phyloP scores from a whole-genome alignment of 1,139 yeast genomes.

The Scheffersomyces segobiensis region DNA sequence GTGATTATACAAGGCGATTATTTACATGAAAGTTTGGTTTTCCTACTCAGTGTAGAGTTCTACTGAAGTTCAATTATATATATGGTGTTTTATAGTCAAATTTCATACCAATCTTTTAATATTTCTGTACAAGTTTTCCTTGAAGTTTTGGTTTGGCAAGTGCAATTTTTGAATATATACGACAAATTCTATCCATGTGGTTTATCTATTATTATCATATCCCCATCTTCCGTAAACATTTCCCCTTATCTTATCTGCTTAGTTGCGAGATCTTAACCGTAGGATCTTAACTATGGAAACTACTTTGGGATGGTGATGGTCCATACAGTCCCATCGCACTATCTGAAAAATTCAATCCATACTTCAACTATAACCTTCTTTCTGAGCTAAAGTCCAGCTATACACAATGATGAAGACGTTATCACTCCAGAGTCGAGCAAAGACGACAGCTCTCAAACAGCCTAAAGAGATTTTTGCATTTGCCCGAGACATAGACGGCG shows the following conservation, averaged over 20 bases:
- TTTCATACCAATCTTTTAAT: too few species aligned
- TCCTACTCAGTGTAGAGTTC: neutral
- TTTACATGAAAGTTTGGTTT: neutral
- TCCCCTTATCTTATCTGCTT: neutral
- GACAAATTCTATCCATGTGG: neutral
- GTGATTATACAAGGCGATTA: neutral
- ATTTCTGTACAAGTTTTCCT: too few species aligned
- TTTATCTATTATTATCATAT: neutral
- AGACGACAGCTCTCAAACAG: conserved; percentile 60
- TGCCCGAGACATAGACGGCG: conserved; percentile 55
- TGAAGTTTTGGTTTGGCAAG: neutral
- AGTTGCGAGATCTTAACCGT: too few species aligned
- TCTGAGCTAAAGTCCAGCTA: too few species aligned
- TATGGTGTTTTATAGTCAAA: too few species aligned
- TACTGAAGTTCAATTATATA: neutral
- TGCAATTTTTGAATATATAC: neutral
- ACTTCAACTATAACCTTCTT: neutral
- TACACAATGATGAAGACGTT: conserved; percentile 30
- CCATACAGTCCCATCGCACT: neutral
- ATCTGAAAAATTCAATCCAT: neutral
- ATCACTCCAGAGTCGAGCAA: conserved; percentile 50
- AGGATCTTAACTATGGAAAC: neutral
- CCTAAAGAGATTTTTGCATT: conserved; percentile 71
- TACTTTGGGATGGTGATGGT: neutral
- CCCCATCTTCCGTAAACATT: neutral